phyloP scores from a whole-genome alignment of 257 asterid genomes.

The Mentha longifolia region DNA sequence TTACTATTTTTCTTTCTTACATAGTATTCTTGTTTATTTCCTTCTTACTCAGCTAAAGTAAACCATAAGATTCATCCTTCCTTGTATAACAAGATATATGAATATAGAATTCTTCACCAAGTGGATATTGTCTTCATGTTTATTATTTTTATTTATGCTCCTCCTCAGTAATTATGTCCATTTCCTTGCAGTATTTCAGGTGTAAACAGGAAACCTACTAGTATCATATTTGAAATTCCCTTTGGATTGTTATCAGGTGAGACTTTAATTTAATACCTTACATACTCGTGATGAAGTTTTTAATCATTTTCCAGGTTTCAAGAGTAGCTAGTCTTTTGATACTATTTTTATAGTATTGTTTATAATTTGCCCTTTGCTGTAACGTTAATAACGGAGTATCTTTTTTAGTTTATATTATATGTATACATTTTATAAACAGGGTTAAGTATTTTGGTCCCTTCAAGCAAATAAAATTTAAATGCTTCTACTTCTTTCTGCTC shows the following conservation, averaged over 20 bases:
- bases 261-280: too few relatives aligned
- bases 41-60: constrained; percentile 4
- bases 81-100: constrained; percentile 39
- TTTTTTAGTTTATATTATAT: neutral
- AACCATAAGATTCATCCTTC: constrained; percentile 27
- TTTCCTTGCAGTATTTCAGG: neutral
- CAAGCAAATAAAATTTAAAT: neutral
- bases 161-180: neutral
- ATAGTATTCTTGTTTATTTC: constrained; percentile 37
- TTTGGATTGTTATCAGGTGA: too few relatives aligned
- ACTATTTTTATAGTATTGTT: too few relatives aligned
- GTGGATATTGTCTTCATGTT: constrained; percentile 14
- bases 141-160: neutral
- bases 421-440: neutral
- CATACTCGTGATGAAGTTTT: too few relatives aligned
- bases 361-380: neutral
- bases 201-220: neutral
- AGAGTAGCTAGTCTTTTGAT: too few relatives aligned
- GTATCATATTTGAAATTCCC: neutral
- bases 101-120: constrained; percentile 25
- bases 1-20: constrained; percentile 21
- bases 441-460: neutral
- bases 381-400: too few relatives aligned
- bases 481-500: neutral
- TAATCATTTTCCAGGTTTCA: too few relatives aligned